Evolutionary conservation across 2,329 filamentous ascomycete genomes (phyloP), one percentile per base, ranked within the genome.

Genomic region (Aspergillus uvarum): DNA sequence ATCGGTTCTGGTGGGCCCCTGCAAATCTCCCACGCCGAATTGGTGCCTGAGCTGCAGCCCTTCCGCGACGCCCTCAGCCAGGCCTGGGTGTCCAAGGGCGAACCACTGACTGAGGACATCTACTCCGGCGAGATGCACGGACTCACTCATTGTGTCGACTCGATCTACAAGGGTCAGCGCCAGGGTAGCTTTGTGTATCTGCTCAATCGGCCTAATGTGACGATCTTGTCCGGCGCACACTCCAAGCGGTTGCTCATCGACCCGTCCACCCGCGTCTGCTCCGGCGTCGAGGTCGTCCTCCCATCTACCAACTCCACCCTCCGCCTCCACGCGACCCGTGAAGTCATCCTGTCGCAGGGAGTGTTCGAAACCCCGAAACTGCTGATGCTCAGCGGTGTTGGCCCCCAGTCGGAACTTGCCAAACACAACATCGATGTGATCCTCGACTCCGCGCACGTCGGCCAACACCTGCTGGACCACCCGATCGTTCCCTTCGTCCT

Each of bases 131-230:
- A 77, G 7, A 83, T 86, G 80, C 69, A 73, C 32, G 84, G 85
- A 2, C 77, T 87, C 1, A 79, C 76, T 47, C 78, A 85, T 48
- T 81, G 81, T 65, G 76, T 83, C 55, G 81, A 85, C 70, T 80
- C 79, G 47, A 86, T 87, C 65, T 85, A 87, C 72, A 76, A 83
- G 8, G 85, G 85, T n/a, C 73, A 76, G 58, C 80, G 85, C 19
- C 83, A 82, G 2, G 80, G 78, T 0, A 82, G 80, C 63, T 84
- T 78, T 64, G 71, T 83, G 0, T 85, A 79, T 63, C 68, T 88
- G 16, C 72, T 78, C 58, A 77, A 77, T 55, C 85, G 86, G 73
- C 74, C 77, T 12, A 87, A 87, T 62, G 75, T 87, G 52, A 83
- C 81, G 0, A 75, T 87, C 48, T 67, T 87, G 1, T 68, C 78